Evolutionary conservation across 495 filamentous ascomycete genomes (phyloP).

Genomic region (Tetracladium setigerum): DNA sequence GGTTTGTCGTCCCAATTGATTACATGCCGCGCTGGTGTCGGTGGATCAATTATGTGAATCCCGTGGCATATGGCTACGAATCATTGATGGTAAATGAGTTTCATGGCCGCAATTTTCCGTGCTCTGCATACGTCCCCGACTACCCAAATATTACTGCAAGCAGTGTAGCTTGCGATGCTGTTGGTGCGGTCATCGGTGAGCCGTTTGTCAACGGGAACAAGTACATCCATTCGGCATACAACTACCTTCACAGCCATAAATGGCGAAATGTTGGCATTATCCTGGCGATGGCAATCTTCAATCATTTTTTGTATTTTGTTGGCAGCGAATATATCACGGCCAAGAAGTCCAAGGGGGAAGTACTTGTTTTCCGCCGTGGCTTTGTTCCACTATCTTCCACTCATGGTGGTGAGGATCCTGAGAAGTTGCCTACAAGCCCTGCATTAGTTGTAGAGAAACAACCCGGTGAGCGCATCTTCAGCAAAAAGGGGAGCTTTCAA

Average conservation of each 20-base stretch:
- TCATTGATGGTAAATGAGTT: conserved; percentile 86
- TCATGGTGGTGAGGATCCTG: conserved; percentile 51
- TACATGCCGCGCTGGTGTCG: conserved; percentile 77
- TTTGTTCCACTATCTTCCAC: conserved; percentile 45
- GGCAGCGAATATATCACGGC: conserved; percentile 65
- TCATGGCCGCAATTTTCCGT: conserved; percentile 52
- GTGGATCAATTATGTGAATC: conserved; percentile 81
- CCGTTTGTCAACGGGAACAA: conserved; percentile 24
- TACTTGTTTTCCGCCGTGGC: conserved; percentile 73
- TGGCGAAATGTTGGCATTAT: conserved; percentile 65
- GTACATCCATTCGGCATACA: conserved; percentile 29
- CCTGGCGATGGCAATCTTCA: conserved; percentile 56
- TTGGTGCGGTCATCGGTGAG: conserved; percentile 23
- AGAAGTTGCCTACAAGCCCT: conserved; percentile 22
- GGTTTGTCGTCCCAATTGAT: conserved; percentile 63
- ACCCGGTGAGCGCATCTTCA: conserved; percentile 25
- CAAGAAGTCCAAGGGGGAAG: conserved; percentile 82
- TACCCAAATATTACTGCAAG: conserved; percentile 23
- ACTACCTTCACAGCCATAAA: conserved; percentile 48
- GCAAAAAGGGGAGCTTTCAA: conserved; percentile 14
- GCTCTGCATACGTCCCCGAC: conserved; percentile 48
- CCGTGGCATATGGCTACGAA: conserved; percentile 80
- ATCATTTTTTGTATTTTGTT: conserved; percentile 49
- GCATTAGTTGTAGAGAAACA: conserved; percentile 34
- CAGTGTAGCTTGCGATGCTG: conserved; percentile 28